These are phyloP conservation scores for Hygrophorus russula DNA, from an alignment of 768 basidiomycete species.

Conservation along the genomic window DNA sequence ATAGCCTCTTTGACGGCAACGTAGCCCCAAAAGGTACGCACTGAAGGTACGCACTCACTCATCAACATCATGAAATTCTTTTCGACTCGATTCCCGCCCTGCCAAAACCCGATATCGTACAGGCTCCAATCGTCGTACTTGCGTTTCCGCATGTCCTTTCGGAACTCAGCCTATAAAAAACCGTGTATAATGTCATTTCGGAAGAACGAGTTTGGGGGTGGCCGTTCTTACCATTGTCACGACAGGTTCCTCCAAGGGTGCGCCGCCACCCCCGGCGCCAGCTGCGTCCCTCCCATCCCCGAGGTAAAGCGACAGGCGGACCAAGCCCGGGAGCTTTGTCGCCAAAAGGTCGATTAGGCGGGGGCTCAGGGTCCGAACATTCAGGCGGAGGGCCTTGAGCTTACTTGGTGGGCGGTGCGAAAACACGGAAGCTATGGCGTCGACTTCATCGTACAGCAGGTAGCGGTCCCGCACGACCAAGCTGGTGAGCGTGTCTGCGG, in stretches of 20 bases:
- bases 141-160: conserved; percentile 16
- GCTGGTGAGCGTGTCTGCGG: conserved; percentile 19
- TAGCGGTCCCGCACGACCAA: conserved; percentile 31
- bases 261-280: conserved; percentile 7
- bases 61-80: conserved; percentile 19
- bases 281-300: conserved; percentile 12
- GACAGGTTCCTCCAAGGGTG: conserved; percentile 3
- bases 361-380: conserved; percentile 20
- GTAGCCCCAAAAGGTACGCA: conserved; percentile 22
- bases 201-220: conserved; percentile 1
- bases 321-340: conserved; percentile 18
- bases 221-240: neutral
- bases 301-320: conserved; percentile 20
- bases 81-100: conserved; percentile 21
- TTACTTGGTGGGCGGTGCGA: conserved; percentile 10
- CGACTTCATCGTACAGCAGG: conserved; percentile 21
- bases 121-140: conserved; percentile 23
- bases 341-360: conserved; percentile 24
- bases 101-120: conserved; percentile 25
- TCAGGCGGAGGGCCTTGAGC: conserved; percentile 21
- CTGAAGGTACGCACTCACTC: conserved; percentile 21
- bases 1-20: no score
- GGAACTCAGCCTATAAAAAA: conserved; percentile 14
- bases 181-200: conserved; percentile 1
- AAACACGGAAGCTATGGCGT: conserved; percentile 15